A percentile compares a stretch with the other conserved stretches of the same genome.
phyloP scores from a whole-genome alignment of 2,329 filamentous ascomycete species.

The Trichoderma atrobrunneum region DNA sequence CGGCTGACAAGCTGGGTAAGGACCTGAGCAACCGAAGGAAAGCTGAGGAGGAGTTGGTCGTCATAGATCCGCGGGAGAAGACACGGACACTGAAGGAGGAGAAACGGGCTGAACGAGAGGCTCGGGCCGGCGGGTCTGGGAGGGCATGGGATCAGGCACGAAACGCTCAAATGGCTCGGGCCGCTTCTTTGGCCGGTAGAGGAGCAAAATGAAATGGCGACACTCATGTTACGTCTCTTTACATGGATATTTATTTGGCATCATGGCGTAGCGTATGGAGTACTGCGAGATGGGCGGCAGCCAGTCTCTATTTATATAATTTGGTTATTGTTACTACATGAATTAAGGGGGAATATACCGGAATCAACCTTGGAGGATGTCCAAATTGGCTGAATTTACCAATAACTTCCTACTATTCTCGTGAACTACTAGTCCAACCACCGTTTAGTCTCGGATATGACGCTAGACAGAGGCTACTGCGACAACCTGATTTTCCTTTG shows the following conservation, averaged over 20 bases:
- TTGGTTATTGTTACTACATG: background rate
- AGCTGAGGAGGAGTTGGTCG: slow-evolving; percentile 84
- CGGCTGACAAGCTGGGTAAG: slow-evolving; percentile 86
- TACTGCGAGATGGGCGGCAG: background rate
- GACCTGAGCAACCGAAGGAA: slow-evolving; percentile 87
- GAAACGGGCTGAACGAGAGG: slow-evolving; percentile 58
- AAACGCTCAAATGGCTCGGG: slow-evolving; percentile 55
- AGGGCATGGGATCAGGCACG: slow-evolving; percentile 57
- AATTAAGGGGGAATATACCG: background rate
- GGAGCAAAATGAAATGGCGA: slow-evolving; percentile 47
- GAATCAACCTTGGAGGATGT: background rate
- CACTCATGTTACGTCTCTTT: background rate
- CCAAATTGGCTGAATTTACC: background rate
- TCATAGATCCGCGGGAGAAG: slow-evolving; percentile 88
- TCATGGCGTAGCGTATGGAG: slow-evolving; percentile 3
- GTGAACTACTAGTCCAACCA: background rate
- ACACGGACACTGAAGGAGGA: slow-evolving; percentile 68
- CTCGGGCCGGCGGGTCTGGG: slow-evolving; percentile 50
- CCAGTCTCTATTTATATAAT: background rate
- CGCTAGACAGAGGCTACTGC: background rate
- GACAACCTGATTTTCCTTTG: background rate
- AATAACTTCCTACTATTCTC: background rate
- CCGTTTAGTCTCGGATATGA: background rate
- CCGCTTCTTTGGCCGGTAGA: slow-evolving; percentile 53
- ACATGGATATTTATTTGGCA: background rate